Evolutionary conservation across 768 basidiomycete species (phyloP).

Genomic region (Cantharellus anzutake): DNA sequence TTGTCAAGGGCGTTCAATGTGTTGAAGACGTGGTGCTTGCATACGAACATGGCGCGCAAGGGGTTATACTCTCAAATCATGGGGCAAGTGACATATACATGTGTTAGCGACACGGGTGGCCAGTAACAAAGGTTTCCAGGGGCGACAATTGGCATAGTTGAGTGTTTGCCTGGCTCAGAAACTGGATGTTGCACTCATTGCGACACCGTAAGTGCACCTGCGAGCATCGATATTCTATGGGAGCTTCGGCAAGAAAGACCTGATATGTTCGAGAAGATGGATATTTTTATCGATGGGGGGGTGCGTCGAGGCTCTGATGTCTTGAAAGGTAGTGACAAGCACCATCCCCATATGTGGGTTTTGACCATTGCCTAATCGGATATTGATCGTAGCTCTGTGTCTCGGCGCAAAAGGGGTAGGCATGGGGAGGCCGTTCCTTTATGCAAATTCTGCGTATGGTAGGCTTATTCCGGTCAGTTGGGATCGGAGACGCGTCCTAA

Average conservation of each 20-base stretch:
- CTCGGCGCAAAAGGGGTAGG: slow-evolving; percentile 71
- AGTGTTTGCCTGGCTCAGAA: background rate
- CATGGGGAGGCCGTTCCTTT: slow-evolving; percentile 70
- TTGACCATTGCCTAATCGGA: slow-evolving; percentile 7
- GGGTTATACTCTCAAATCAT: slow-evolving; percentile 80
- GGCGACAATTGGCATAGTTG: background rate
- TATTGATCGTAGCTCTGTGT: slow-evolving; percentile 13
- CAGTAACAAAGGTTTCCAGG: background rate
- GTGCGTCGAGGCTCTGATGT: slow-evolving; percentile 30
- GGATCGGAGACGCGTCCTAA: too few relatives aligned
- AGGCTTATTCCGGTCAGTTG: too few relatives aligned
- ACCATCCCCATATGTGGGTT: background rate
- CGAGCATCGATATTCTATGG: slow-evolving; percentile 39
- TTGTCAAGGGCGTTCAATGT: slow-evolving; percentile 27
- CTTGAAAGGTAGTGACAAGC: slow-evolving; percentile 13
- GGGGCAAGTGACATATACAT: slow-evolving; percentile 34
- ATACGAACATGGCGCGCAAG: slow-evolving; percentile 65
- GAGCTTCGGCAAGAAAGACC: slow-evolving; percentile 52
- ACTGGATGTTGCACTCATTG: slow-evolving; percentile 6
- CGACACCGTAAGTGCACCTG: slow-evolving; percentile 9
- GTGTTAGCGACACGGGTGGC: slow-evolving; percentile 5
- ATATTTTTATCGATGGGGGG: slow-evolving; percentile 29
- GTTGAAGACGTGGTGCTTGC: slow-evolving; percentile 65
- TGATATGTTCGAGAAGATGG: slow-evolving; percentile 21
- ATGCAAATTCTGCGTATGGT: slow-evolving; percentile 26